A percentile compares a stretch with the other conserved stretches of the same genome.
phyloP scores from a whole-genome alignment of 495 filamentous ascomycete genomes.

The Pyronema omphalodes region DNA sequence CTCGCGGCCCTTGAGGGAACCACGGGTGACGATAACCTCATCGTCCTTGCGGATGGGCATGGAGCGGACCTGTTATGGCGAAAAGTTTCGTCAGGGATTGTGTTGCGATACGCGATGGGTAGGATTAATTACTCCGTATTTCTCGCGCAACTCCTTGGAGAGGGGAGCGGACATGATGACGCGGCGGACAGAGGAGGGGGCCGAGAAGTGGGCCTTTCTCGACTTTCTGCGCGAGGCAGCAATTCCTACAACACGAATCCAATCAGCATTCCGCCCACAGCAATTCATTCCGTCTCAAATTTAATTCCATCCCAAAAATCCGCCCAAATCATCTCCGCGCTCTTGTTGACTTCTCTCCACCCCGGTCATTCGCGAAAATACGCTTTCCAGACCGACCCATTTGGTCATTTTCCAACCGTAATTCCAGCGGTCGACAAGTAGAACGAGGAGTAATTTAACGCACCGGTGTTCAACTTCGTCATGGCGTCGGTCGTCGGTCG shows the following conservation, averaged over 20 bases:
- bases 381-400: neutral
- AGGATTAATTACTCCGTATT: slow-evolving; percentile 60
- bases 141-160: slow-evolving; percentile 85
- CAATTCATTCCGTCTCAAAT: neutral
- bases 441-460: slow-evolving; percentile 9
- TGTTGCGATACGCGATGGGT: neutral
- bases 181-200: slow-evolving; percentile 78
- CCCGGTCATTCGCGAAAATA: neutral
- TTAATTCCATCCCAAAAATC: slow-evolving; percentile 7
- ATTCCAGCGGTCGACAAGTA: neutral
- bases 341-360: neutral
- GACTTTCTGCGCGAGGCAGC: slow-evolving; percentile 87
- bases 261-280: neutral
- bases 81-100: slow-evolving; percentile 5
- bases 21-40: slow-evolving; percentile 76
- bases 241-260: slow-evolving; percentile 31
- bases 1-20: slow-evolving; percentile 82
- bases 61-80: slow-evolving; percentile 53
- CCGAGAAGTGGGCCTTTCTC: slow-evolving; percentile 89
- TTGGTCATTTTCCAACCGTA: neutral
- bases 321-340: slow-evolving; percentile 5
- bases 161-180: slow-evolving; percentile 86
- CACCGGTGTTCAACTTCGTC: slow-evolving; percentile 40
- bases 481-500: slow-evolving; percentile 29
- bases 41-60: slow-evolving; percentile 98